phyloP scores from a whole-genome alignment of 805 yeast species.

The Candida hungchunana region DNA sequence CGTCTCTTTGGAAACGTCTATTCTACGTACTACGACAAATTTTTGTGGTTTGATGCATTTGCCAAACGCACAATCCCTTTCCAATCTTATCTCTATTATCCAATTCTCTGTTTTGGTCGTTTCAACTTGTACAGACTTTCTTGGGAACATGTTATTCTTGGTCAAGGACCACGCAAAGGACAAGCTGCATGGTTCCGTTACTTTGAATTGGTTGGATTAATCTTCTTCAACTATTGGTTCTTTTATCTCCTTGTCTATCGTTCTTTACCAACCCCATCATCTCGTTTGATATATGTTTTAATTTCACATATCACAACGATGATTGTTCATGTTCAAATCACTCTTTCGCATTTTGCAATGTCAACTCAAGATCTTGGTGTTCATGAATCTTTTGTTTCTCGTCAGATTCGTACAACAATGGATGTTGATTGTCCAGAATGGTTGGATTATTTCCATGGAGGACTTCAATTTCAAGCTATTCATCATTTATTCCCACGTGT shows the following conservation, averaged over 20 bases:
- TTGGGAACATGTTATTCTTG: constrained; percentile 71
- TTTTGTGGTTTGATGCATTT: constrained; percentile 60
- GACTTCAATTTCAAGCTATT: constrained; percentile 85
- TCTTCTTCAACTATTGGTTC: constrained; percentile 76
- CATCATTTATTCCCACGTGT: constrained; percentile 87
- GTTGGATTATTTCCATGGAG: constrained; percentile 90
- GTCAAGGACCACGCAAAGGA: constrained; percentile 76
- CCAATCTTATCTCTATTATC: constrained; percentile 72
- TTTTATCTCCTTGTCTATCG: constrained; percentile 58
- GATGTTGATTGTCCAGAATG: constrained; percentile 92
- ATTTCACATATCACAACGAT: constrained; percentile 77
- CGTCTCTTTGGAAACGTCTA: constrained; percentile 63
- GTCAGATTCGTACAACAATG: constrained; percentile 89
- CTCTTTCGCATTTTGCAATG: constrained; percentile 89
- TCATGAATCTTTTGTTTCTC: constrained; percentile 70
- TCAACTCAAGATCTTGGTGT: constrained; percentile 83
- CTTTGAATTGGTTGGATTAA: constrained; percentile 66
- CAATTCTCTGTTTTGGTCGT: constrained; percentile 76
- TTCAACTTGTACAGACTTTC: constrained; percentile 80
- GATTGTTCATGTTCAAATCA: constrained; percentile 93
- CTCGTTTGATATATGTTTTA: constrained; percentile 56
- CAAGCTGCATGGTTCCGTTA: constrained; percentile 85
- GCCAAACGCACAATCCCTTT: constrained; percentile 57
- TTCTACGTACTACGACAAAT: constrained; percentile 75
- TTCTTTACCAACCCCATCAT: constrained; percentile 47